Percentiles rank a stretch among this genome's conserved stretches.
Conservation (phyloP, 352 stramenopile species). For the Phytophthora crassamura region DNA sequence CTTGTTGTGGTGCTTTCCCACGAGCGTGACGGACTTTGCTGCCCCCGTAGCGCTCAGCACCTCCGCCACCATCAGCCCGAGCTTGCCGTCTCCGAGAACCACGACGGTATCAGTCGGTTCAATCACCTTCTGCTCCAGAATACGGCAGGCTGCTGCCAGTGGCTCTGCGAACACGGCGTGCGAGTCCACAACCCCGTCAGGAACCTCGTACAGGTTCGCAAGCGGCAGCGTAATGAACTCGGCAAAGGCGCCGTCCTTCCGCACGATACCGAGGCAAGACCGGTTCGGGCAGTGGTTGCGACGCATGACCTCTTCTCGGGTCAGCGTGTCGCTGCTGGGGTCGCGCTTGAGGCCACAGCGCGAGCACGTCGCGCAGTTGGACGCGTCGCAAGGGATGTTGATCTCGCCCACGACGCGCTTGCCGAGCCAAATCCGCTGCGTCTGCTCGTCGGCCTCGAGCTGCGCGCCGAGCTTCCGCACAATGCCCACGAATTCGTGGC, state of each 20-base stretch:
- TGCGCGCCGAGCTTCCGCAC: slow-evolving; percentile 66
- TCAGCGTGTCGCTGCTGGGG: slow-evolving; percentile 27
- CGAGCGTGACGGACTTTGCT: slow-evolving; percentile 49
- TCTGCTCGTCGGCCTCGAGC: slow-evolving; percentile 26
- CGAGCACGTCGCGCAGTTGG: slow-evolving; percentile 50
- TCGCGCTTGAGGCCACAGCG: slow-evolving; percentile 23
- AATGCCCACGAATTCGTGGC: slow-evolving; percentile 92
- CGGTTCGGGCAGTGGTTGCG: slow-evolving; percentile 91
- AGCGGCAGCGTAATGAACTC: slow-evolving; percentile 86
- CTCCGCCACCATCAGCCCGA: slow-evolving; percentile 88
- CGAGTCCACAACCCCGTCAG: slow-evolving; percentile 64
- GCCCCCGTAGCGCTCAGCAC: slow-evolving; percentile 56
- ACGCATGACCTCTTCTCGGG: slow-evolving; percentile 42
- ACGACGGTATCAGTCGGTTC: slow-evolving; percentile 62
- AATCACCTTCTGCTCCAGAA: slow-evolving; percentile 86
- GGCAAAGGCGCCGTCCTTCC: slow-evolving; percentile 81
- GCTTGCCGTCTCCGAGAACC: slow-evolving; percentile 90
- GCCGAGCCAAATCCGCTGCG: slow-evolving; percentile 51
- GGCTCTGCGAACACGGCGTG: slow-evolving; percentile 88
- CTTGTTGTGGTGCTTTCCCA: slow-evolving; percentile 71
- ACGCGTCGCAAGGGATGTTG: slow-evolving; percentile 84
- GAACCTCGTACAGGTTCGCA: slow-evolving; percentile 85
- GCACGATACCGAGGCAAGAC: slow-evolving; percentile 85
- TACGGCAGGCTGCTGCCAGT: slow-evolving; percentile 84
- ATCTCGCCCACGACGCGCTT: slow-evolving; percentile 93